A percentile compares a stretch with the other conserved stretches of the same genome.
Evolutionary conservation across 2,329 filamentous ascomycete genomes (phyloP).

Genomic region (Microdochium nivale): DNA sequence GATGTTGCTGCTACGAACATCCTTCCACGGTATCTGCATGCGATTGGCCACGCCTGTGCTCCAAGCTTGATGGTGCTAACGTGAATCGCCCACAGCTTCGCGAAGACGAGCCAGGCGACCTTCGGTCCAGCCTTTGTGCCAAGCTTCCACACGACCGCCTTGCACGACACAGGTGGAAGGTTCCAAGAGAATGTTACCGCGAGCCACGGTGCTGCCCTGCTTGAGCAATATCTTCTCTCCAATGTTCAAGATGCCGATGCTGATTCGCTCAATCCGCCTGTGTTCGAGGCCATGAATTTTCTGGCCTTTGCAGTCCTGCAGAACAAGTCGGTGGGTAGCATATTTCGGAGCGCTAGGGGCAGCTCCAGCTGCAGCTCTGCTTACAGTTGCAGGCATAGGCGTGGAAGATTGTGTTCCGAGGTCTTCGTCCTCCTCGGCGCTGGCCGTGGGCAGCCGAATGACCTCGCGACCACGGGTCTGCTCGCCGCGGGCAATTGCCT

Average conservation of each 20-base stretch:
- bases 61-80: no score
- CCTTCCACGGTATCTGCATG: no score
- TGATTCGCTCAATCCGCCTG: slow-evolving; percentile 54
- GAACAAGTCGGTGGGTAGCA: slow-evolving; percentile 68
- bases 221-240: slow-evolving; percentile 75
- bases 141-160: slow-evolving; percentile 78
- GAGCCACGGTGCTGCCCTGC: slow-evolving; percentile 54
- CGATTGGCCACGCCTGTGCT: no score
- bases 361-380: slow-evolving; percentile 6
- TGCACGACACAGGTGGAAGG: slow-evolving; percentile 59
- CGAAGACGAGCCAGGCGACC: slow-evolving; percentile 62
- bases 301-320: slow-evolving; percentile 71
- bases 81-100: slow-evolving; percentile 42
- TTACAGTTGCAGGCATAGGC: slow-evolving; percentile 1
- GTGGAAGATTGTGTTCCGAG: slow-evolving; percentile 17
- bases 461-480: slow-evolving; percentile 71
- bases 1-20: no score
- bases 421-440: slow-evolving; percentile 40
- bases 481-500: slow-evolving; percentile 65
- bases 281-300: slow-evolving; percentile 69
- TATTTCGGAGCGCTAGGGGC: slow-evolving; percentile 22
- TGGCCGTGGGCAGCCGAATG: slow-evolving; percentile 50
- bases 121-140: slow-evolving; percentile 71
- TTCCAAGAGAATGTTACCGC: slow-evolving; percentile 73
- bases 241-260: slow-evolving; percentile 57